Base-by-base conservation (phyloP, 371 early-diverging fungal species). In the Apophysomyces ossiformis region DNA sequence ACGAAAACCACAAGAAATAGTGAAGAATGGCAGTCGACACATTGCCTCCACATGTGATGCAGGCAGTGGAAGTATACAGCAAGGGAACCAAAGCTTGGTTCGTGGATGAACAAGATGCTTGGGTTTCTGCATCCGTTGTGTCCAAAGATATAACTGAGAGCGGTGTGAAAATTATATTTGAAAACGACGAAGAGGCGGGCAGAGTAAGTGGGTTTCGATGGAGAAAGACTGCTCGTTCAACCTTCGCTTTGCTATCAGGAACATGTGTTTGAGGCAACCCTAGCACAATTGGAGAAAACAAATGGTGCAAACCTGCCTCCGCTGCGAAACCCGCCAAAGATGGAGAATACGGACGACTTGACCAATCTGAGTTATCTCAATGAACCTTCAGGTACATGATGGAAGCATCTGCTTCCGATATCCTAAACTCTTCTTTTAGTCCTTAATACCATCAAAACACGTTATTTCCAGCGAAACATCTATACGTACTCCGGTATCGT, bases 401-500 rank as follows among this genome's bases (percentile, higher is more conserved):
- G 4, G n/a, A n/a, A 6, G 36, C 57, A 13, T 57, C 57, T 5
- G 21, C 18, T 37, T 16, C 7, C 56, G 44, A 41, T 43, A 9
- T 50, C 16, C 35, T 45, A 0, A 44, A 39, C 4, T 58, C 18
- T 60, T 37, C 9, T 37, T 1, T 4, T 66, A 78, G 97, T 98
- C 4, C 84, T 97, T 66, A 91, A 96, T 78, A 96, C 94, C 69
- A 91, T 97, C 68, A 82, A 84, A 44, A 86, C 93, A 5, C 90
- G 97, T 57, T 98, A 96, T 70, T 78, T 83, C 12, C 93, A 94
- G 72, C 90, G 91, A 69, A 92, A 90, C 77, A 96, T 98, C 66
- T 99, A 99, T 78, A 99, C 99, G n/a, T 99, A 97, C 73, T 98
- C 99, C 32, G 99, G 99, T 58, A 95, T 98, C 63, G 98, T 99